Evolutionary conservation across 2,329 filamentous ascomycete species (phyloP).

Genomic region (Botrytis aclada): DNA sequence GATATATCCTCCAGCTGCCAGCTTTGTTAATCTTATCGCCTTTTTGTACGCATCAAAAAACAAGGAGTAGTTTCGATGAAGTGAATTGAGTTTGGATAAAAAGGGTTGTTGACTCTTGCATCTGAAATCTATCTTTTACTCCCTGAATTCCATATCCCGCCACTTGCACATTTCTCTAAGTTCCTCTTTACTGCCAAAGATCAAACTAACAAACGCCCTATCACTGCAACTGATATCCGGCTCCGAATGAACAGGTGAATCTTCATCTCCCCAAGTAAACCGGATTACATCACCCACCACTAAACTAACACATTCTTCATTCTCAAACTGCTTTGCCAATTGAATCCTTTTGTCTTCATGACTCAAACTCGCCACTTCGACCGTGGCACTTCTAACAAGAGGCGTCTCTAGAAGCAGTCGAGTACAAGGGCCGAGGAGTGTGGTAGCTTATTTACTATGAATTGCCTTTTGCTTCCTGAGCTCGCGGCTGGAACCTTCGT

Average conservation of each 20-base stretch:
- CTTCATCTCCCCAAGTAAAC: background rate
- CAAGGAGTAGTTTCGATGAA: background rate
- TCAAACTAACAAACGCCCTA: background rate
- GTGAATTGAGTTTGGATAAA: background rate
- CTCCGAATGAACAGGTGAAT: background rate
- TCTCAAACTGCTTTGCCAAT: background rate
- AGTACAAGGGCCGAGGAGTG: background rate
- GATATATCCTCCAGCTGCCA: background rate
- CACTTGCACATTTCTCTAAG: background rate
- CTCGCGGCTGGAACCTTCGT: background rate
- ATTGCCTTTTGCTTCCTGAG: background rate
- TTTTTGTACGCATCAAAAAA: background rate
- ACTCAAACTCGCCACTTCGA: background rate
- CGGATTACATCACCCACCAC: background rate
- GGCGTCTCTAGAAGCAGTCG: background rate
- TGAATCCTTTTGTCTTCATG: background rate
- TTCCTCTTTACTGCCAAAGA: background rate
- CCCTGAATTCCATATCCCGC: background rate
- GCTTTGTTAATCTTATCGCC: background rate
- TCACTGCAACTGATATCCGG: background rate
- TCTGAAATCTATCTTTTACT: background rate
- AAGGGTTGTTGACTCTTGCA: background rate
- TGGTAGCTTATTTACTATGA: background rate
- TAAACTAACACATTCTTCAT: background rate
- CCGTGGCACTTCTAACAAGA: background rate